Percentiles rank a stretch among this genome's conserved stretches.
These are phyloP conservation scores for Fusarium sp. DNA, from an alignment of 2,329 filamentous ascomycete genomes.

Conservation along the genomic window DNA sequence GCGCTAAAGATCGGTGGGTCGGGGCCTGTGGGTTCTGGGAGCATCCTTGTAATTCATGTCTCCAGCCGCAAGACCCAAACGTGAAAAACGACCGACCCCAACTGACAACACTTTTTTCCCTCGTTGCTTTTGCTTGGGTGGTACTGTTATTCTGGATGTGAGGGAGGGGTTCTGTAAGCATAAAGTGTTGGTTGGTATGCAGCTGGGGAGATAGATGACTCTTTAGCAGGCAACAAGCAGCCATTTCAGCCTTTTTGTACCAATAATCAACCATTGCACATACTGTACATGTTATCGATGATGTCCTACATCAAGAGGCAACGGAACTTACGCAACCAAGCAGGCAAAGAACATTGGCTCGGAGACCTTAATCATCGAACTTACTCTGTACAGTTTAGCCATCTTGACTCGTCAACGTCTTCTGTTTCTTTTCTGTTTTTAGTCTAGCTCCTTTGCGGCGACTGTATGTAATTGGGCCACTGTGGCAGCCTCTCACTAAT, in stretches of 20 bases:
- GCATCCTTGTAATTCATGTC: conserved; percentile 27
- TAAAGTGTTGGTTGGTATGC: conserved; percentile 8
- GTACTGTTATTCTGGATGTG: background rate
- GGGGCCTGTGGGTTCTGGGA: conserved; percentile 21
- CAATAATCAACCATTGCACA: background rate
- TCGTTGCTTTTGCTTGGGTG: background rate
- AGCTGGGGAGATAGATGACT: conserved; percentile 7
- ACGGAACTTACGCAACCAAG: conserved; percentile 18
- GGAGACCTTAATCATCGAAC: conserved; percentile 19
- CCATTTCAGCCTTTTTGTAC: background rate
- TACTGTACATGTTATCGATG: background rate
- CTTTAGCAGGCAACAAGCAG: conserved; percentile 17
- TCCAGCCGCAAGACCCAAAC: conserved; percentile 30
- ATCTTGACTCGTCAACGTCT: conserved; percentile 34
- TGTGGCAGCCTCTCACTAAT: conserved; percentile 23
- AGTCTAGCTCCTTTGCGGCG: conserved; percentile 6
- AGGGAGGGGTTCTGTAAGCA: conserved; percentile 9
- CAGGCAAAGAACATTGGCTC: background rate
- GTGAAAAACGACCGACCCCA: conserved; percentile 11
- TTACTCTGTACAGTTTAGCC: conserved; percentile 24
- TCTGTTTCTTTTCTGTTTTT: conserved; percentile 36
- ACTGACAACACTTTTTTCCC: conserved; percentile 2
- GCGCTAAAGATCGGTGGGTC: conserved; percentile 46
- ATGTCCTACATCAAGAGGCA: conserved; percentile 10
- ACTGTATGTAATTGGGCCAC: conserved; percentile 3